Evolutionary conservation across 352 stramenopile species (phyloP), one percentile per base, ranked within the genome.

Genomic region (Phytophthora macrochlamydospora): DNA sequence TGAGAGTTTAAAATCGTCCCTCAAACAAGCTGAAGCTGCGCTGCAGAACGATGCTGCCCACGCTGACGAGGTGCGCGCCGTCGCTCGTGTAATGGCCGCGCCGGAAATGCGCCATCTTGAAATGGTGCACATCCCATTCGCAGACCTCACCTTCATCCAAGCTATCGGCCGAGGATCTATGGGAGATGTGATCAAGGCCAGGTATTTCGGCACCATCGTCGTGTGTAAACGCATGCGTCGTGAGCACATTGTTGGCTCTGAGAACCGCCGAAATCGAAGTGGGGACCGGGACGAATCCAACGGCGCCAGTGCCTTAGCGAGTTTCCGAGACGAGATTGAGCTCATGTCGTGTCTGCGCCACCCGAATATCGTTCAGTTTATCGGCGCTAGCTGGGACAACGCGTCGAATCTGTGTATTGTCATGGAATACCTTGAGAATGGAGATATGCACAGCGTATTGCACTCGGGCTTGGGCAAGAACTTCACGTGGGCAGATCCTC

Each of bases 351-450:
- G 83, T 53, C 68, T 96, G 48, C 77, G 89, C 4, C 89, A 96
- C 58, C 89, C 89, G 35, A 96, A 96, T 55, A 93, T 96, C 56
- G 89, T 96, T 11, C 89, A 96, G 63, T 94, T 96, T 46, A 96
- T 96, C 37, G 89, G 89, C 35, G 89, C 89, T 32, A 95, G 83
- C 54, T 96, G 89, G 89, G 86, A 96, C 57, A 95, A 95, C 57
- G 89, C 81, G 31, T 93, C 87, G 2, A 96, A 96, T 56, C 58
- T 96, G 50, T 96, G 89, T 42, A 94, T 96, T 53, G 82, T 96
- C 30, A 94, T 96, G 85, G 89, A 96, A 52, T 96, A 93, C 62
- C 51, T 96, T n/a, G 89, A 96, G 61, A 94, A 95, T 56, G 89
- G 89, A 18, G 89, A 96, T 57, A 90, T 96, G 83, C 89, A 96